A percentile compares a stretch with the other conserved stretches of the same genome.
phyloP scores from a whole-genome alignment of 805 yeast species.

The Candida pini region DNA sequence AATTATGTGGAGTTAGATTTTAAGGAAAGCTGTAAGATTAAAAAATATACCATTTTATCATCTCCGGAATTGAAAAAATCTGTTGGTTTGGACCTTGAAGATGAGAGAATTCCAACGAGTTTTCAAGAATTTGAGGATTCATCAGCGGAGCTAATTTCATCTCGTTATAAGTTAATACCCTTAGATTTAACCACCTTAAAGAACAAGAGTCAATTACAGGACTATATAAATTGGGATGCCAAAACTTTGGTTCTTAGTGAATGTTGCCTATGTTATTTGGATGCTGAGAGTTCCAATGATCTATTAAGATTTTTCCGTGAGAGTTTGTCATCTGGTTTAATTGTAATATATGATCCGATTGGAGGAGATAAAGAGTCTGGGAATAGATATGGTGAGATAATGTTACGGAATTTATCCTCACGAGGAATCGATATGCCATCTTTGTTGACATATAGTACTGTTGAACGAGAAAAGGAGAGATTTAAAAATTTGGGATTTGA shows the following conservation, averaged over 20 bases:
- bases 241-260: constrained; percentile 68
- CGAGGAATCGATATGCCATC: constrained; percentile 63
- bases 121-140: constrained; percentile 20
- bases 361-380: constrained; percentile 34
- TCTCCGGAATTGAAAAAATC: constrained; percentile 25
- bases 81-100: constrained; percentile 14
- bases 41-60: constrained; percentile 41
- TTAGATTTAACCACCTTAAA: constrained; percentile 43
- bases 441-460: constrained; percentile 45
- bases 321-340: constrained; percentile 19
- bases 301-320: constrained; percentile 40
- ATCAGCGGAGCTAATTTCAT: constrained; percentile 30
- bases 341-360: constrained; percentile 67
- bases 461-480: constrained; percentile 35
- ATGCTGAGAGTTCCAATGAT: constrained; percentile 40
- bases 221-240: constrained; percentile 15
- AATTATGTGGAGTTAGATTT: constrained; percentile 62
- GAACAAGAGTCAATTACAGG: constrained; percentile 3
- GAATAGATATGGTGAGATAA: constrained; percentile 62
- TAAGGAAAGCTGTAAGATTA: constrained; percentile 44
- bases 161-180: constrained; percentile 47
- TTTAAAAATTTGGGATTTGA: constrained; percentile 25
- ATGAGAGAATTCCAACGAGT: constrained; percentile 5
- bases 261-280: constrained; percentile 70
- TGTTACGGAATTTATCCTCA: constrained; percentile 53